These are phyloP conservation scores for Skeletonema potamos DNA, from an alignment of 108 stramenopile genomes.

Conservation along the genomic window DNA sequence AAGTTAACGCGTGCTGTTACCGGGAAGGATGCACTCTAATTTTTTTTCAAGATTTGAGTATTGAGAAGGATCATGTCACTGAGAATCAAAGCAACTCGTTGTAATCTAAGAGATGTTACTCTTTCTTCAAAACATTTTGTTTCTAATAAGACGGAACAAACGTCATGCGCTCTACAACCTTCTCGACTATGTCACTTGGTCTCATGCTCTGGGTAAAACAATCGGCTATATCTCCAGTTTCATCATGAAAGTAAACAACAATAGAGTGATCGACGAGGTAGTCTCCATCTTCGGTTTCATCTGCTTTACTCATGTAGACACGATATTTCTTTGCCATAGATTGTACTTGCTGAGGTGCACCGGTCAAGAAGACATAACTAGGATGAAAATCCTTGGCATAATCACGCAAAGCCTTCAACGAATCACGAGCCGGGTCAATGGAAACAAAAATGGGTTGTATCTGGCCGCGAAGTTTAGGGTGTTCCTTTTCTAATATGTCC, in stretches of 20 bases:
- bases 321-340: conserved; percentile 96
- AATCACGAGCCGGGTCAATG: conserved; percentile 98
- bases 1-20: conserved; percentile 34
- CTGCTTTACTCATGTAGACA: conserved; percentile 94
- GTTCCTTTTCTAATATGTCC: conserved; percentile 81
- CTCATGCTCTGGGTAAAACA: conserved; percentile 98
- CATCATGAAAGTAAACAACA: conserved; percentile 96
- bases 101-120: not conserved
- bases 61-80: not conserved
- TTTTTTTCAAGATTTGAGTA: not conserved
- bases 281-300: conserved; percentile 97
- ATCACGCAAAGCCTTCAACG: conserved; percentile 86
- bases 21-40: conserved; percentile 33
- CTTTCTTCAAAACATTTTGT: not conserved
- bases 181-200: conserved; percentile 87
- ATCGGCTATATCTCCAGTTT: conserved; percentile 95
- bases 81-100: no score
- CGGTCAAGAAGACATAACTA: conserved; percentile 85
- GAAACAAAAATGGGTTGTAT: conserved; percentile 94
- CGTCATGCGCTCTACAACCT: conserved; percentile 86
- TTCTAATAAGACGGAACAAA: conserved; percentile 46
- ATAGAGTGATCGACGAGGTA: conserved; percentile 99
- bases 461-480: conserved; percentile 65
- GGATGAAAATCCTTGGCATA: conserved; percentile 98
- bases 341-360: conserved; percentile 94